phyloP scores from a whole-genome alignment of 345 rosid species.

The Hevea brasiliensis region DNA sequence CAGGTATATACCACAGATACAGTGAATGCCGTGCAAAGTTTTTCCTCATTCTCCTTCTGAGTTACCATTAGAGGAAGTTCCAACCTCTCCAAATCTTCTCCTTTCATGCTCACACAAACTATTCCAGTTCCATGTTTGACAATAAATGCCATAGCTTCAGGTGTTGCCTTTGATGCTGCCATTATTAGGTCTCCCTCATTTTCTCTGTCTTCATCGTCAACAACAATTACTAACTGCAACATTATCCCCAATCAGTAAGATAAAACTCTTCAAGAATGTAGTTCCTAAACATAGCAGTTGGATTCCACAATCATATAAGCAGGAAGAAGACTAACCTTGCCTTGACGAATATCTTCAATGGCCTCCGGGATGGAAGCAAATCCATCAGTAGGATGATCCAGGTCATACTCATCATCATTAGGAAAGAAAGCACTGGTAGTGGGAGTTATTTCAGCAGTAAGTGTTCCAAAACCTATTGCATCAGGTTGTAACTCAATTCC shows the following conservation, averaged over 20 bases:
- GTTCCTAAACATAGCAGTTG: background rate
- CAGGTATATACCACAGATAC: slow-evolving; percentile 67
- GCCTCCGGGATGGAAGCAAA: slow-evolving; percentile 73
- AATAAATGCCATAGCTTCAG: slow-evolving; percentile 93
- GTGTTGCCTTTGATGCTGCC: slow-evolving; percentile 87
- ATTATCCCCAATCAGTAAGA: slow-evolving; percentile 19
- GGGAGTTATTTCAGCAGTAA: slow-evolving; percentile 44
- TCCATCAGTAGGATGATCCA: slow-evolving; percentile 63
- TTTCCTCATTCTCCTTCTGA: slow-evolving; percentile 73
- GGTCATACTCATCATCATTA: slow-evolving; percentile 57
- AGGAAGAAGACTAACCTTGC: slow-evolving; percentile 52
- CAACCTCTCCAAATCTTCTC: slow-evolving; percentile 73
- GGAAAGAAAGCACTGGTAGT: slow-evolving; percentile 27
- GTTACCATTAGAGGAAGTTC: slow-evolving; percentile 81
- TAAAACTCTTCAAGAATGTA: background rate
- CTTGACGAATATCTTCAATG: slow-evolving; percentile 67
- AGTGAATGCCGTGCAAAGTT: slow-evolving; percentile 79
- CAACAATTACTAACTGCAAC: slow-evolving; percentile 80
- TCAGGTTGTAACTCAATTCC: slow-evolving; percentile 44
- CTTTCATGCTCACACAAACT: slow-evolving; percentile 87
- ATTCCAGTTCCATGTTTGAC: slow-evolving; percentile 95
- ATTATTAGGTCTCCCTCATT: slow-evolving; percentile 89
- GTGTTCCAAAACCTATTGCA: slow-evolving; percentile 34
- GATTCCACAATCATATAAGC: background rate
- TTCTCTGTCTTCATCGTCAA: slow-evolving; percentile 94